Conservation (phyloP, 495 filamentous ascomycete genomes). For the Penicillium alfredii region DNA sequence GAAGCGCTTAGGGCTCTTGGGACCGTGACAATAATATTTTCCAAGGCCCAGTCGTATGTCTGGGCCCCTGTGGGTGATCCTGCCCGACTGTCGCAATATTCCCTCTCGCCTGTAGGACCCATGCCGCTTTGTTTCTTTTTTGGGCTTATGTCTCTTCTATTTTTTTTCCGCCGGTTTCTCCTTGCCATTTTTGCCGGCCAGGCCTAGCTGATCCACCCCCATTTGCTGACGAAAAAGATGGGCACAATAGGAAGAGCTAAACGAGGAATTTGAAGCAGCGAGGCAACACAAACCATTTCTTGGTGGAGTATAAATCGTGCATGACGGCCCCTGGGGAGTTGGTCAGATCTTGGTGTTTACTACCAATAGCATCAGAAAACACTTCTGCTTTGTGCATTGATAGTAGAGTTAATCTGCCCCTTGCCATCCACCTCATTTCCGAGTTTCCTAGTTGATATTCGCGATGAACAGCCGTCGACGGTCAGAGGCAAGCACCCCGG, state of each 20-base stretch:
- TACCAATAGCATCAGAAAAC: slow-evolving; percentile 6
- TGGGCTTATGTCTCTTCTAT: slow-evolving; percentile 18
- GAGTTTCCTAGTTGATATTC: no score
- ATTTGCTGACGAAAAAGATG: slow-evolving; percentile 9
- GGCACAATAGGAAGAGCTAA: slow-evolving; percentile 14
- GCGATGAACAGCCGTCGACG: slow-evolving; percentile 30
- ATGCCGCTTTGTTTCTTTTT: slow-evolving; percentile 9
- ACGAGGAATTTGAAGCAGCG: slow-evolving; percentile 8
- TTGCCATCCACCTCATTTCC: slow-evolving; percentile 3
- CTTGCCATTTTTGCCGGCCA: slow-evolving; percentile 21
- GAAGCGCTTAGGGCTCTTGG: slow-evolving; percentile 13
- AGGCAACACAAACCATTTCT: slow-evolving; percentile 11
- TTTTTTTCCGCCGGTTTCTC: slow-evolving; percentile 3
- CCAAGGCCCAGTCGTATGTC: slow-evolving; percentile 17
- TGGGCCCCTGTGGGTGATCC: slow-evolving; percentile 20
- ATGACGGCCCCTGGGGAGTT: slow-evolving; percentile 2
- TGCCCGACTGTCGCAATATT: slow-evolving; percentile 15
- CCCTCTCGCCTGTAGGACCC: slow-evolving; percentile 10
- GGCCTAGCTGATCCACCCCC: slow-evolving; percentile 8
- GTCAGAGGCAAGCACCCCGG: slow-evolving; percentile 30
- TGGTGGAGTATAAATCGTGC: slow-evolving; percentile 18
- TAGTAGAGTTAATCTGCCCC: not conserved
- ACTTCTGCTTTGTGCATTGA: slow-evolving; percentile 1
- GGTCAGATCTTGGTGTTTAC: slow-evolving; percentile 10
- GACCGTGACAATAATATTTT: slow-evolving; percentile 5